Evolutionary conservation across 371 early-diverging fungal genomes (phyloP).

Genomic region (Batkoa obscura): DNA sequence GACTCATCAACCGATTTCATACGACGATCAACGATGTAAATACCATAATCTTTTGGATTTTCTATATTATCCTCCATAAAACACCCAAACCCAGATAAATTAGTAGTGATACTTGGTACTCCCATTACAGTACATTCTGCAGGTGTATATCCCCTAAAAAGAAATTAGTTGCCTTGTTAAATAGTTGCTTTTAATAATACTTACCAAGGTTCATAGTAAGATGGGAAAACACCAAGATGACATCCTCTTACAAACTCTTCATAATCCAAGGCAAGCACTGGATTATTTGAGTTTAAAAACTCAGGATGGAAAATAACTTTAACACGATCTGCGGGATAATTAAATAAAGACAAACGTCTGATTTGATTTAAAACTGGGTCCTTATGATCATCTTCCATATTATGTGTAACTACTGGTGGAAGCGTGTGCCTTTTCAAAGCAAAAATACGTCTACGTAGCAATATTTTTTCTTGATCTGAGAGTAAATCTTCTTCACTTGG

Average conservation of each 20-base stretch:
- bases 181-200: conserved; percentile 2
- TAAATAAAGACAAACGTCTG: conserved; percentile 67
- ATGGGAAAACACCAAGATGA: conserved; percentile 89
- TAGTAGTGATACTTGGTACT: conserved; percentile 87
- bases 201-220: conserved; percentile 91
- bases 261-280: conserved; percentile 79
- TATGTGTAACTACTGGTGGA: conserved; percentile 92
- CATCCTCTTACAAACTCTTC: conserved; percentile 95
- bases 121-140: conserved; percentile 98
- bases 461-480: conserved; percentile 63
- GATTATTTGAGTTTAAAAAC: conserved; percentile 85
- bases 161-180: no score
- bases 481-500: conserved; percentile 26
- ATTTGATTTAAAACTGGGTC: conserved; percentile 75
- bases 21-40: conserved; percentile 89
- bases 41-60: conserved; percentile 85
- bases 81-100: conserved; percentile 94
- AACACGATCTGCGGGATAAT: conserved; percentile 75
- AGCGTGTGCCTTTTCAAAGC: conserved; percentile 68
- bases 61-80: conserved; percentile 92
- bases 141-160: conserved; percentile 59
- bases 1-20: conserved; percentile 84
- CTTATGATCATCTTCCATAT: conserved; percentile 69
- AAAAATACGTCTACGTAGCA: conserved; percentile 80
- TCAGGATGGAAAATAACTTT: conserved; percentile 95